A percentile compares a stretch with the other conserved stretches of the same genome.
These are phyloP conservation scores for Yamadazyma taylorii DNA, from an alignment of 1,139 yeast species.

Conservation along the genomic window DNA sequence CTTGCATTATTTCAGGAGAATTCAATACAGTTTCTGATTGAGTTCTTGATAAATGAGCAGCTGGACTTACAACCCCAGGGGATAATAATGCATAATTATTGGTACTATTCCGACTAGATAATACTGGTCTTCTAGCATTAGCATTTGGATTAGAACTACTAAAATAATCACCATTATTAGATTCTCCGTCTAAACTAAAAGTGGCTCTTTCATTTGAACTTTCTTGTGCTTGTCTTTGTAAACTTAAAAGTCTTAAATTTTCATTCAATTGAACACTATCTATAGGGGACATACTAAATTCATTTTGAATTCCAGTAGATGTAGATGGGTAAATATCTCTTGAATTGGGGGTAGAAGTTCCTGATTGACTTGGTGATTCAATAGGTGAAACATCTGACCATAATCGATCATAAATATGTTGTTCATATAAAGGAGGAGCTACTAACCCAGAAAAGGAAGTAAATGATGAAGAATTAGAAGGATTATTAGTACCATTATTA, in stretches of 20 bases:
- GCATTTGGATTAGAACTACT: background rate
- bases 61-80: conserved; percentile 50
- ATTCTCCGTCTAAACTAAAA: conserved; percentile 45
- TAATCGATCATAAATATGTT: conserved; percentile 80
- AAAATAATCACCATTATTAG: conserved; percentile 17
- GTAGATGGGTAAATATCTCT: conserved; percentile 17
- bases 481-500: conserved; percentile 13
- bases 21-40: conserved; percentile 38
- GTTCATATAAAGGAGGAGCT: conserved; percentile 91
- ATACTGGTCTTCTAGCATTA: conserved; percentile 10
- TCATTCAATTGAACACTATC: conserved; percentile 49
- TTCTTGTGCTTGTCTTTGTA: conserved; percentile 48
- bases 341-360: conserved; percentile 46
- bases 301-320: conserved; percentile 28
- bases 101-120: conserved; percentile 11
- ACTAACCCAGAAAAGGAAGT: conserved; percentile 48
- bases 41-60: conserved; percentile 57
- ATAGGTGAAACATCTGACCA: conserved; percentile 70
- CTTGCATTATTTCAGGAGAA: conserved; percentile 48
- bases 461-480: conserved; percentile 29
- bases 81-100: conserved; percentile 20
- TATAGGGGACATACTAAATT: conserved; percentile 41
- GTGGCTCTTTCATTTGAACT: conserved; percentile 31
- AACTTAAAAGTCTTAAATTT: conserved; percentile 52
- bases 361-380: conserved; percentile 58